Percentiles rank a stretch among this genome's conserved stretches.
Evolutionary conservation across 495 filamentous ascomycete genomes (phyloP).

Genomic region (Pseudomonodictys pantanalensis): DNA sequence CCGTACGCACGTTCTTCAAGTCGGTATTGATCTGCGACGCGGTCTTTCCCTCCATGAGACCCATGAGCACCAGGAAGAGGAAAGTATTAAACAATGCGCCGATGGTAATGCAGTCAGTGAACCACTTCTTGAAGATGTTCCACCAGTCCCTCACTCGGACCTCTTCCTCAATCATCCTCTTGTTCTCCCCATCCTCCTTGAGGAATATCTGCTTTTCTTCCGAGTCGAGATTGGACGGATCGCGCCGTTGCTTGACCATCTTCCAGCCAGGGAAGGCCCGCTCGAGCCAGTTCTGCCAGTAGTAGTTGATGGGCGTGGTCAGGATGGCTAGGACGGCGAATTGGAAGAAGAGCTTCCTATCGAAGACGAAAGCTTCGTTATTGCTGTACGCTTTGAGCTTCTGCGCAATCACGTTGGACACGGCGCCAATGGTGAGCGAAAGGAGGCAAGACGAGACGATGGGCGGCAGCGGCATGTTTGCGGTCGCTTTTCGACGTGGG

Average conservation of each 20-base stretch:
- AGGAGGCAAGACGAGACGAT: slow-evolving; percentile 17
- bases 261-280: slow-evolving; percentile 20
- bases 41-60: slow-evolving; percentile 20
- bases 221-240: slow-evolving; percentile 1
- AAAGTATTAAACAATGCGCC: slow-evolving; percentile 27
- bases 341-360: slow-evolving; percentile 27
- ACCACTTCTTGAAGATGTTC: slow-evolving; percentile 28
- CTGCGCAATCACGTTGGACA: slow-evolving; percentile 28
- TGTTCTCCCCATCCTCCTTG: not conserved
- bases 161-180: slow-evolving; percentile 1
- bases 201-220: slow-evolving; percentile 13
- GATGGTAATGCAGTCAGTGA: slow-evolving; percentile 31
- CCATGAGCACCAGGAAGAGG: slow-evolving; percentile 28
- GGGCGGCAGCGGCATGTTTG: slow-evolving; percentile 22
- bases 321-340: slow-evolving; percentile 16
- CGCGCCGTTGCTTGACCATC: slow-evolving; percentile 5
- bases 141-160: slow-evolving; percentile 22
- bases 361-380: slow-evolving; percentile 17
- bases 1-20: slow-evolving; percentile 3
- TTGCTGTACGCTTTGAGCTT: slow-evolving; percentile 19
- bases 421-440: slow-evolving; percentile 18
- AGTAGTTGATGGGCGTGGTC: slow-evolving; percentile 21
- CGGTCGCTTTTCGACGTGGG: no score
- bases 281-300: slow-evolving; percentile 28
- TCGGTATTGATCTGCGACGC: slow-evolving; percentile 9